phyloP scores from a whole-genome alignment of 352 stramenopile species.

The Pythium sukuiense region DNA sequence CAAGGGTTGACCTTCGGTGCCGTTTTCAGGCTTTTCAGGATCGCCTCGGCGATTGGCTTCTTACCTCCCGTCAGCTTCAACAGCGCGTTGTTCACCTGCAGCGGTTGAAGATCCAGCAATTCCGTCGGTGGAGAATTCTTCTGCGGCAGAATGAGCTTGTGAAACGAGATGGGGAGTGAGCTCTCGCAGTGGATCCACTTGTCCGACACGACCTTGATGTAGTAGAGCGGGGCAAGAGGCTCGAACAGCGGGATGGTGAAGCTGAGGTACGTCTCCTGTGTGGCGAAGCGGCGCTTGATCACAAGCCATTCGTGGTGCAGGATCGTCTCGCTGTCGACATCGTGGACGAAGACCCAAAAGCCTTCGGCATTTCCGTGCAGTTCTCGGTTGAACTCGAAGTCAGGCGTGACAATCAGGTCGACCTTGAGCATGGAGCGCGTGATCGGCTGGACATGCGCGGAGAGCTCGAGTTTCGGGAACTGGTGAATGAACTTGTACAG shows the following conservation, averaged over 20 bases:
- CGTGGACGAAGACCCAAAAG: slow-evolving; percentile 98
- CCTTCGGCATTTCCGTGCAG: slow-evolving; percentile 96
- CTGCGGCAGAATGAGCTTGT: slow-evolving; percentile 98
- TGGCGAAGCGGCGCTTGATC: slow-evolving; percentile 88
- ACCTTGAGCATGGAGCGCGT: slow-evolving; percentile 96
- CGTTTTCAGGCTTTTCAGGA: slow-evolving; percentile 50
- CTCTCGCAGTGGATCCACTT: slow-evolving; percentile 98
- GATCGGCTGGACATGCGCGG: slow-evolving; percentile 97
- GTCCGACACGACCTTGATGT: slow-evolving; percentile 97
- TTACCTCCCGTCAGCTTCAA: slow-evolving; percentile 69
- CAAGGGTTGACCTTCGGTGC: slow-evolving; percentile 45
- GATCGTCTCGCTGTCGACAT: slow-evolving; percentile 98
- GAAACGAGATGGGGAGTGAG: slow-evolving; percentile 97
- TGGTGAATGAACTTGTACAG: slow-evolving; percentile 98
- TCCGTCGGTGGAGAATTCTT: slow-evolving; percentile 98
- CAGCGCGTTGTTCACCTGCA: slow-evolving; percentile 89
- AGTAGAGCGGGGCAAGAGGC: slow-evolving; percentile 97
- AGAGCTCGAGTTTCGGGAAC: slow-evolving; percentile 97
- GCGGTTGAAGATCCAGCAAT: slow-evolving; percentile 96
- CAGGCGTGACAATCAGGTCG: slow-evolving; percentile 95
- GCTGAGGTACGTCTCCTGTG: slow-evolving; percentile 80
- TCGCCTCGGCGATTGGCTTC: slow-evolving; percentile 52
- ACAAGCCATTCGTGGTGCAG: slow-evolving; percentile 98
- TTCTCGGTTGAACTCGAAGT: slow-evolving; percentile 97
- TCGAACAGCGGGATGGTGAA: slow-evolving; percentile 99